phyloP scores from a whole-genome alignment of 2,329 filamentous ascomycete genomes.

The Fusarium nanum region DNA sequence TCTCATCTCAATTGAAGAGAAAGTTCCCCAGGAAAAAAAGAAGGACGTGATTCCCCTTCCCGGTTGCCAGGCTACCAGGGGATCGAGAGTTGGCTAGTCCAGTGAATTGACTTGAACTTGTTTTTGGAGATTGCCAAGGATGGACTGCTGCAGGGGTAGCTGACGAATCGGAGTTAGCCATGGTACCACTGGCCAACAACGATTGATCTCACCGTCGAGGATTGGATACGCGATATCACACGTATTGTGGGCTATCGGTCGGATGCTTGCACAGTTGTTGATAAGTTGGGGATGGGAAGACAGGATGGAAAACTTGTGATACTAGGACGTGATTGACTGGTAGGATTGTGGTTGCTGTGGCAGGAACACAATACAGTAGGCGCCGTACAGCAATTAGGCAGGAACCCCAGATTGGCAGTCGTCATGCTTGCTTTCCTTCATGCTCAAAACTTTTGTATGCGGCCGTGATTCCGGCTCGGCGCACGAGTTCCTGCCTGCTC shows the following conservation, averaged over 20 bases:
- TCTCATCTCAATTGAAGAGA: slow-evolving; percentile 22
- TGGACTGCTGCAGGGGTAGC: slow-evolving; percentile 26
- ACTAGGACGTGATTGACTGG: slow-evolving; percentile 28
- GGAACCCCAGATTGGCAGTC: slow-evolving; percentile 24
- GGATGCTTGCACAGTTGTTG: slow-evolving; percentile 4
- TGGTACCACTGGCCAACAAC: slow-evolving; percentile 35
- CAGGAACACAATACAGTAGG: slow-evolving; percentile 21
- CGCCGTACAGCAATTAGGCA: slow-evolving; percentile 2
- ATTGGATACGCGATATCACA: slow-evolving; percentile 35
- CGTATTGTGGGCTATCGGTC: slow-evolving; percentile 19
- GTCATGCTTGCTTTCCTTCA: slow-evolving; percentile 30
- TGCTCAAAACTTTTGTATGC: slow-evolving; percentile 5
- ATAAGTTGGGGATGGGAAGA: slow-evolving; percentile 3
- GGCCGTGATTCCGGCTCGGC: slow-evolving; percentile 41
- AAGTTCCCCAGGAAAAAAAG: slow-evolving; percentile 34
- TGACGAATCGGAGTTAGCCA: slow-evolving; percentile 37
- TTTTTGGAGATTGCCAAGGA: slow-evolving; percentile 25
- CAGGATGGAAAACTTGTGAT: slow-evolving; percentile 22
- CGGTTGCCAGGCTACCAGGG: slow-evolving; percentile 42
- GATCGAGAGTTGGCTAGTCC: slow-evolving; percentile 27
- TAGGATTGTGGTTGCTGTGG: slow-evolving; percentile 22
- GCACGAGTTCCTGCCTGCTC: slow-evolving; percentile 17
- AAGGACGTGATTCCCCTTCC: slow-evolving; percentile 24
- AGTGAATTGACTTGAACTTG: slow-evolving; percentile 19
- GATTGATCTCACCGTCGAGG: slow-evolving; percentile 40